Percentiles rank a stretch among this genome's conserved stretches.
phyloP scores from a whole-genome alignment of 75 land plant genomes.

The Cryptomeria japonica region DNA sequence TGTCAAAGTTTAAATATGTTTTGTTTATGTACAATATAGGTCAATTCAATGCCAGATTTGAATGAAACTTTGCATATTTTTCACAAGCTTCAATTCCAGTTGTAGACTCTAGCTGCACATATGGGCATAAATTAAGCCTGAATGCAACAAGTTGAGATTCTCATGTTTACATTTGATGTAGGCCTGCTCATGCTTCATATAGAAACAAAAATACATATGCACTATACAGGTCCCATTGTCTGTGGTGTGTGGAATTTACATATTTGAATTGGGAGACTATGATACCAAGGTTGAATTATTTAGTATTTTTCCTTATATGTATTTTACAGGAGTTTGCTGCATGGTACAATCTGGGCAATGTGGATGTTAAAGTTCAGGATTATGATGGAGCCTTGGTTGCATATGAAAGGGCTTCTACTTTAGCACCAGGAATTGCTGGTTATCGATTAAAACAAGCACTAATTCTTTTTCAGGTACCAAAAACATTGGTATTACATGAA shows the following conservation, averaged over 20 bases:
- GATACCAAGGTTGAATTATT: not conserved
- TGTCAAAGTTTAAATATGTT: not conserved
- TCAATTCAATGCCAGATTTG: not conserved
- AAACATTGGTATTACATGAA: not conserved
- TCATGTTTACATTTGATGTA: not conserved
- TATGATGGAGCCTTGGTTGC: conserved; percentile 37
- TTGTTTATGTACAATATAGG: not conserved
- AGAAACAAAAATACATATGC: not conserved
- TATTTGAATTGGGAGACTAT: not conserved
- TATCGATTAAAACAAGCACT: conserved; percentile 50
- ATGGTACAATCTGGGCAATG: conserved; percentile 46
- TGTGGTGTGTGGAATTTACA: not conserved
- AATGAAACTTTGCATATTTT: not conserved
- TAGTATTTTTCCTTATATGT: not conserved
- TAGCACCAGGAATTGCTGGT: conserved; percentile 54
- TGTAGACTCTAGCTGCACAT: not conserved
- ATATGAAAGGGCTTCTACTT: conserved; percentile 31
- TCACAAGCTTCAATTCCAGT: not conserved
- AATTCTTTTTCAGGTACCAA: conserved; percentile 38
- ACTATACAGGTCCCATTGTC: not conserved
- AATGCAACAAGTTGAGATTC: not conserved
- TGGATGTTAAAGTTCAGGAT: conserved; percentile 29
- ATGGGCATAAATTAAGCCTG: not conserved
- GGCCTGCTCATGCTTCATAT: not conserved
- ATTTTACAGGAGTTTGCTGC: conserved; percentile 44